Conservation (phyloP, 768 basidiomycete genomes). For the Boletus vermiculosoides region DNA sequence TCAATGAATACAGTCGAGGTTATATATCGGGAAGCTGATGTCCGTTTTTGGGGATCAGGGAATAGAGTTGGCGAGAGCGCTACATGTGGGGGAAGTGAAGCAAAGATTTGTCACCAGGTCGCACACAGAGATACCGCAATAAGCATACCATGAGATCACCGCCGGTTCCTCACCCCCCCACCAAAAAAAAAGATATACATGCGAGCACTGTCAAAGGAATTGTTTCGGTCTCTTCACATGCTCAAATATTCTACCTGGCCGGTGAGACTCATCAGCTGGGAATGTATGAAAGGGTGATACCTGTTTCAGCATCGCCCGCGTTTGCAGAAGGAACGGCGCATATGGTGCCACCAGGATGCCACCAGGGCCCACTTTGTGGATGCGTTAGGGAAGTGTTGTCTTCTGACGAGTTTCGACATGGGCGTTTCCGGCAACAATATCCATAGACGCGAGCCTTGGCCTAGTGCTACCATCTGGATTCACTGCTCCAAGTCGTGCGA, state of each 20-base stretch:
- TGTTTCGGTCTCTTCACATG: constrained; percentile 22
- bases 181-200: constrained; percentile 5
- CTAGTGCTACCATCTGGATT: constrained; percentile 16
- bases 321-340: background rate
- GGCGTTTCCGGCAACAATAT: constrained; percentile 26
- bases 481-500: constrained; percentile 30
- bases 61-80: background rate
- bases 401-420: constrained; percentile 32
- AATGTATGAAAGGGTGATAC: constrained; percentile 26
- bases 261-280: constrained; percentile 26
- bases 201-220: constrained; percentile 10
- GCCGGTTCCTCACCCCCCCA: background rate
- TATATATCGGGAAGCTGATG: constrained; percentile 11
- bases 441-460: constrained; percentile 11
- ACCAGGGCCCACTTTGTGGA: constrained; percentile 26
- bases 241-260: constrained; percentile 18
- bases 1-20: constrained; percentile 2
- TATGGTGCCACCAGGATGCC: background rate
- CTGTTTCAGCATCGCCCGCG: constrained; percentile 28
- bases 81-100: background rate
- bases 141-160: background rate
- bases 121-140: constrained; percentile 1
- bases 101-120: constrained; percentile 3
- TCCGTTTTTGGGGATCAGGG: background rate
- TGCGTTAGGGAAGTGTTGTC: constrained; percentile 28